Base-by-base conservation (phyloP, 106 monocot genomes). In the Allium cepa region DNA sequence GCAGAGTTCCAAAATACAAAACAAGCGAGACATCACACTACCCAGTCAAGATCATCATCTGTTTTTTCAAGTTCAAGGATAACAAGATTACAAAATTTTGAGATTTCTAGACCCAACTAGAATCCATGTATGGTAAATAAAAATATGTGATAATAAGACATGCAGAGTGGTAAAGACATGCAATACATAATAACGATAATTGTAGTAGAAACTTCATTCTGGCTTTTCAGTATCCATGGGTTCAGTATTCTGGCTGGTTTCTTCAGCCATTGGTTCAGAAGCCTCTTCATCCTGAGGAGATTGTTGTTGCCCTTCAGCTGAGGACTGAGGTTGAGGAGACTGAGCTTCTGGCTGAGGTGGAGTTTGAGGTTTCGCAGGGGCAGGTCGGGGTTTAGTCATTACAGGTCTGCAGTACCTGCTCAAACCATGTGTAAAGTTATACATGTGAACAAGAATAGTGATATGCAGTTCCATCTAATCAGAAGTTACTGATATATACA, bases 361-460 rank as follows among this genome's bases (percentile, higher is more conserved):
- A 7, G 82, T 82, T 60, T 85, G 86, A 7, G 85, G 92, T 72
- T 97, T 97, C 0, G 86, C 75, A 11, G 91, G 96, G 7, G 86
- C 57, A 2, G 97, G 96, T 52, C 77, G 88, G 4, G 96, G 97
- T 60, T 83, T 99, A 2, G 88, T 92, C 97, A 99, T 99, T 49
- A 92, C 76, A 11, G 97, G 97, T 70, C 79, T 82, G 62, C 84
- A 99, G 56, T 87, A 87, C 82, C 97, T 97, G 88, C 36, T 36
- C 36, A 5, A 36, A 36, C 36, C 36, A 36, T 36, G 3, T 5
- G 1, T 22, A 0, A 36, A 4, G 36, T 36, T 2, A 36, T 36
- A 5, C 1, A 36, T 36, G 5, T 36, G 36, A 36, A 36, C 36
- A 36, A 36, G 3, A 36, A 36, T 5, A 36, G 36, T 36, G 3